phyloP scores from a whole-genome alignment of 2,329 filamentous ascomycete species.

The Phoma sp. region DNA sequence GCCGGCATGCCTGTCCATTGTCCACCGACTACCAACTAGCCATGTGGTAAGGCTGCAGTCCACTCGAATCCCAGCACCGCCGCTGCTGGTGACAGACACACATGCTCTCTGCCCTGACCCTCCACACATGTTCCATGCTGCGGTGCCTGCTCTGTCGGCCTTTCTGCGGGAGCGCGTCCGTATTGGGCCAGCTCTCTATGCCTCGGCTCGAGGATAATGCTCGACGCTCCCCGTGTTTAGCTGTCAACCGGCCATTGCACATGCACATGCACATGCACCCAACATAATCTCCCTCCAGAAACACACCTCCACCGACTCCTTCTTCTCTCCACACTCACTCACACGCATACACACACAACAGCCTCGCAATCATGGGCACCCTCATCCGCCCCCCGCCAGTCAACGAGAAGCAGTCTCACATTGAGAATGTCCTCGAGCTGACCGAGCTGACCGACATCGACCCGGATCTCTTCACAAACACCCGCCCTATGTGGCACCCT shows the following conservation, averaged over 20 bases:
- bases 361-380: conserved; percentile 53
- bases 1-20: too few relatives aligned
- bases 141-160: neutral
- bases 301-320: too few relatives aligned
- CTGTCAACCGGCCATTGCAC: conserved; percentile 1
- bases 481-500: conserved; percentile 88
- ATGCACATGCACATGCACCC: conserved; percentile 7
- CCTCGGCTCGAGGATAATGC: conserved; percentile 30
- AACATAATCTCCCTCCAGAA: conserved; percentile 1
- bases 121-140: neutral
- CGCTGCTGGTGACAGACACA: too few relatives aligned
- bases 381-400: conserved; percentile 77
- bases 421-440: conserved; percentile 89
- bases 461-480: conserved; percentile 93
- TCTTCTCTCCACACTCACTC: too few relatives aligned
- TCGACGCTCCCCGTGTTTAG: conserved; percentile 6
- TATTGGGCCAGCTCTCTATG: conserved; percentile 16
- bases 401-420: conserved; percentile 75
- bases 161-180: conserved; percentile 6
- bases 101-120: neutral
- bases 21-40: neutral
- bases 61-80: too few relatives aligned
- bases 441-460: conserved; percentile 79
- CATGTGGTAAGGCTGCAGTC: too few relatives aligned
- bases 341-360: neutral